These are phyloP conservation scores for Saitozyma sp. DNA, from an alignment of 768 basidiomycete genomes.

Conservation along the genomic window DNA sequence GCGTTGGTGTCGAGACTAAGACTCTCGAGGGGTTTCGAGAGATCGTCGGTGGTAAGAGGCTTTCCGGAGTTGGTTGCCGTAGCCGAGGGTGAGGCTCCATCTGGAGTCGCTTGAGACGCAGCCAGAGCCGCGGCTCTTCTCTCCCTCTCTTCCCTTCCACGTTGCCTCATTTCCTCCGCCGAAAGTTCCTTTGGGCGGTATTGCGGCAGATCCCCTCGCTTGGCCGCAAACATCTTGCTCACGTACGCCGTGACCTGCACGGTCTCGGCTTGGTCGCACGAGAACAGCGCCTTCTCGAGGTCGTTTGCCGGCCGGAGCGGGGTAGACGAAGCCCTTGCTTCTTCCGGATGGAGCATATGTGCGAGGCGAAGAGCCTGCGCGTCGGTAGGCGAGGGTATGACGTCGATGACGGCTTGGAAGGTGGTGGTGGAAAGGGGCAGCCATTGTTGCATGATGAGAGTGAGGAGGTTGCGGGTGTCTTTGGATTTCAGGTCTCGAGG, in stretches of 20 bases:
- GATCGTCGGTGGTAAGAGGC: conserved; percentile 9
- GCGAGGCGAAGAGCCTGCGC: conserved; percentile 84
- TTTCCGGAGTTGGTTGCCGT: neutral
- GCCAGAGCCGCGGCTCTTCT: conserved; percentile 37
- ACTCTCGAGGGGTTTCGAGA: conserved; percentile 25
- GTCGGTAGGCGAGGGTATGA: conserved; percentile 81
- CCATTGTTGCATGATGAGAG: conserved; percentile 91
- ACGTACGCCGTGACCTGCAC: conserved; percentile 80
- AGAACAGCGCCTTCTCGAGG: conserved; percentile 79
- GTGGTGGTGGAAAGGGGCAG: conserved; percentile 87
- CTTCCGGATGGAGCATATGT: conserved; percentile 78
- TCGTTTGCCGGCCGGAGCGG: conserved; percentile 67
- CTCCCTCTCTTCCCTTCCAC: conserved; percentile 58
- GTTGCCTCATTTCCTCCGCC: conserved; percentile 76
- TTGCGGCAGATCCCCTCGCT: conserved; percentile 77
- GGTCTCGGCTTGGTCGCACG: conserved; percentile 62
- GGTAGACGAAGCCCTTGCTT: conserved; percentile 49
- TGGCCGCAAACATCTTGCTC: conserved; percentile 97
- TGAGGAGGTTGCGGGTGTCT: conserved; percentile 79
- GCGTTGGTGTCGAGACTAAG: conserved; percentile 7
- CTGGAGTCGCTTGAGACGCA: neutral
- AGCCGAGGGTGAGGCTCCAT: conserved; percentile 15
- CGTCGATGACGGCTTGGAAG: conserved; percentile 86
- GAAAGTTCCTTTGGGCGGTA: conserved; percentile 74
- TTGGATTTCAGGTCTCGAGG: conserved; percentile 90